Evolutionary conservation across 2,329 filamentous ascomycete genomes (phyloP), one percentile per base, ranked within the genome.

Genomic region (Didymellaceae sp.): DNA sequence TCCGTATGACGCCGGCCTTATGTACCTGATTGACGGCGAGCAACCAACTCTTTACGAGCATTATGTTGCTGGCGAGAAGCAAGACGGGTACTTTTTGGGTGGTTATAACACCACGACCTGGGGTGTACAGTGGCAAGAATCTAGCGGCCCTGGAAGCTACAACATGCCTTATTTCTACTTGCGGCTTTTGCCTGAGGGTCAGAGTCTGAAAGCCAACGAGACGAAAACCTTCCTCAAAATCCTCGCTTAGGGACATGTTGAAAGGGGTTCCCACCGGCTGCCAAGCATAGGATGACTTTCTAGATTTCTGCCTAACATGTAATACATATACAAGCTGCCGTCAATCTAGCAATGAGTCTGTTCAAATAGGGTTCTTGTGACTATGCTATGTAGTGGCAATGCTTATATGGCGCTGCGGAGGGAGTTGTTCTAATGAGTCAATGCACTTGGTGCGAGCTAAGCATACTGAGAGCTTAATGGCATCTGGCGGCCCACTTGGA

Each of bases 101-200:
- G 59, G 59, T 4, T 59, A 53, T 31, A 52, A 61, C 20, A 55
- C 45, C 7, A 59, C 59, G 13, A 57, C 54, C 6, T 65, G 58
- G 61, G 62, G 57, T 6, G 57, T 61, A 20, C 49, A 55, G 53
- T 63, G 61, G 45, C 35, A 54, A 8, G 22, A 54, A 4, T 33
- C 46, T 6, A 28, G 21, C 13, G 37, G 45, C 4, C 24, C 42
- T 11, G 52, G 45, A 0, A 48, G 43, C n/a, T 44, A 47, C 37
- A 37, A 42, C 16, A 18, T 33, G 33, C 56, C 56, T 3, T 60
- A 57, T 32, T 62, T 39, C 34, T 46, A 46, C 26, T 33, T 63
- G 34, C 53, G 59, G 14, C 20, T 65, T 43, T 18, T 63, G 34
- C 51, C 50, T 3, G 47, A 54, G 16, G 54, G 52, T 5, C 41